A percentile compares a stretch with the other conserved stretches of the same genome.
These are phyloP conservation scores for Penicillium sp. DNA, from an alignment of 2,329 filamentous ascomycete genomes.

Conservation along the genomic window DNA sequence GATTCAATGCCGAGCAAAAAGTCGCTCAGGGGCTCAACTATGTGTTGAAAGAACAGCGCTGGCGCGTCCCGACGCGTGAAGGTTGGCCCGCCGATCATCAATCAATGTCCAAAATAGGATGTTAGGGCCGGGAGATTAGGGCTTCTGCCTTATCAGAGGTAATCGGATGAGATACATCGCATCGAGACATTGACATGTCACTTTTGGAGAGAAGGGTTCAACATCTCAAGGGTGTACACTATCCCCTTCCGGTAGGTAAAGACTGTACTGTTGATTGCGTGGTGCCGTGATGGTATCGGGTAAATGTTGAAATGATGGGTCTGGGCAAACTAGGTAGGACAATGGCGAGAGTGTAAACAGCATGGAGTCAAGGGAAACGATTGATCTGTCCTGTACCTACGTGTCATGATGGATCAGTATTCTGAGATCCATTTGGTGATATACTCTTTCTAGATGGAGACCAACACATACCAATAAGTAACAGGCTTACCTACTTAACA, in stretches of 20 bases:
- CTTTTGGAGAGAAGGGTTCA: not conserved
- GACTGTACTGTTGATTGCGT: not conserved
- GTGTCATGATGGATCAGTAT: too few species aligned
- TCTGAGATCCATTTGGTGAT: too few species aligned
- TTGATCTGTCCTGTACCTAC: too few species aligned
- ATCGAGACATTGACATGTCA: not conserved
- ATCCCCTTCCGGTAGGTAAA: not conserved
- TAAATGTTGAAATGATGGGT: too few species aligned
- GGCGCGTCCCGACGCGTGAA: slow-evolving; percentile 1
- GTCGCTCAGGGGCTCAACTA: not conserved
- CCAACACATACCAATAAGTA: too few species aligned
- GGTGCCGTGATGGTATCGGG: not conserved
- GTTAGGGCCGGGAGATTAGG: not conserved
- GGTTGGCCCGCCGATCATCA: not conserved
- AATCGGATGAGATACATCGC: not conserved
- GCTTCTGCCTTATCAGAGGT: not conserved
- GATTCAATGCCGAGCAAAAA: not conserved
- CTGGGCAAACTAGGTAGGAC: too few species aligned
- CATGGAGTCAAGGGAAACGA: too few species aligned
- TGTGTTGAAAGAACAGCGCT: not conserved
- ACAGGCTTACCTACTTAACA: too few species aligned
- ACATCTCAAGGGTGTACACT: not conserved
- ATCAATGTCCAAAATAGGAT: not conserved
- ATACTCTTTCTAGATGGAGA: too few species aligned
- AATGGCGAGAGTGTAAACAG: too few species aligned